Conservation (phyloP, 2,329 filamentous ascomycete genomes). For the Diaporthe aspalathi region DNA sequence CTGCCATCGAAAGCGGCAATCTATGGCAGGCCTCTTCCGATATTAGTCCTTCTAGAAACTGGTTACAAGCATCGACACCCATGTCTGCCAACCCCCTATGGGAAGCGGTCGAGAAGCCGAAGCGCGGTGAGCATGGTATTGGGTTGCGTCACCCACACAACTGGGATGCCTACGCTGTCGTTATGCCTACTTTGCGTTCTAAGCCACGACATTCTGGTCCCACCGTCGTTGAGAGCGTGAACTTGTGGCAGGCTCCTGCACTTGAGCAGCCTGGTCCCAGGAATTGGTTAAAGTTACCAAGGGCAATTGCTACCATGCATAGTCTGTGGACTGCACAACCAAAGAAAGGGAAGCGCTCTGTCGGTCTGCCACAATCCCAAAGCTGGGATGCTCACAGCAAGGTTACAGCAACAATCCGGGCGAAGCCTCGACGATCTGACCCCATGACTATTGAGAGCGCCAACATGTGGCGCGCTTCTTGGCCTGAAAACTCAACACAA, state of each 20-base stretch:
- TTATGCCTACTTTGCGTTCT: slow-evolving; percentile 45
- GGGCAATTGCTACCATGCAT: neutral
- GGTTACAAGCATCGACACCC: neutral
- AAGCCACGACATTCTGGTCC: slow-evolving; percentile 46
- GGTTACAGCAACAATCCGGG: slow-evolving; percentile 44
- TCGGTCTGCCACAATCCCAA: slow-evolving; percentile 54
- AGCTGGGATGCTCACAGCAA: slow-evolving; percentile 51
- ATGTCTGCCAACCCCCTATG: slow-evolving; percentile 25
- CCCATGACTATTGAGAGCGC: slow-evolving; percentile 50
- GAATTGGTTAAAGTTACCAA: slow-evolving; percentile 5
- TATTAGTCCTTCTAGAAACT: neutral
- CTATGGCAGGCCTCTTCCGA: slow-evolving; percentile 44
- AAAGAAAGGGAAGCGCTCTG: slow-evolving; percentile 31
- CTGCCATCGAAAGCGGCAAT: slow-evolving; percentile 50
- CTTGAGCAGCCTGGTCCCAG: slow-evolving; percentile 11
- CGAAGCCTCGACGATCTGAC: slow-evolving; percentile 46
- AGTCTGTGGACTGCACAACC: slow-evolving; percentile 25
- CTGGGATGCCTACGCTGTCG: slow-evolving; percentile 51
- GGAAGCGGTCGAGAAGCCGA: slow-evolving; percentile 3
- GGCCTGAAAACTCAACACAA: neutral
- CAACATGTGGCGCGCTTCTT: slow-evolving; percentile 48
- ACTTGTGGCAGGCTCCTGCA: slow-evolving; percentile 49
- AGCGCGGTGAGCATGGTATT: slow-evolving; percentile 34
- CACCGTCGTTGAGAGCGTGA: slow-evolving; percentile 50
- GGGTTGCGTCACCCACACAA: slow-evolving; percentile 53